phyloP scores from a whole-genome alignment of 345 rosid species.

The Camelina hispida region DNA sequence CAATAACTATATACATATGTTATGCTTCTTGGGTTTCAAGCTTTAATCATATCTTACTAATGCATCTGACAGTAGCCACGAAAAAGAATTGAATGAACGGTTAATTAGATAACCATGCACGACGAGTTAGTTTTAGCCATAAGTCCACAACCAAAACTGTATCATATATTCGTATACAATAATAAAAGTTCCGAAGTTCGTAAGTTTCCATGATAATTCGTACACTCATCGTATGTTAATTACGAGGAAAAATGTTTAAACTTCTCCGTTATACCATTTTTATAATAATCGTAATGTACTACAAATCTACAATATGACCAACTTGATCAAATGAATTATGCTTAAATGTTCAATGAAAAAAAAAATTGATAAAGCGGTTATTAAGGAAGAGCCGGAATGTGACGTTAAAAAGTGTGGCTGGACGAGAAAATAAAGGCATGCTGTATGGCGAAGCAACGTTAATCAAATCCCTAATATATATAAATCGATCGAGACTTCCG shows the following conservation, averaged over 20 bases:
- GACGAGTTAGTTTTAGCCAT: neutral
- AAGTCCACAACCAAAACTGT: neutral
- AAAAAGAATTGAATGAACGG: too few species aligned
- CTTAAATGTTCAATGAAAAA: neutral
- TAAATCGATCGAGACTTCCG: slow-evolving; percentile 26
- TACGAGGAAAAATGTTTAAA: too few species aligned
- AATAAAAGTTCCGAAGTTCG: too few species aligned
- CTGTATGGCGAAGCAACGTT: slow-evolving; percentile 36
- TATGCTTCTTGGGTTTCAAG: slow-evolving; percentile 22
- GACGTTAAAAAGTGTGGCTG: slow-evolving; percentile 15
- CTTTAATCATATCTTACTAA: neutral
- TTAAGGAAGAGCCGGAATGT: slow-evolving; percentile 31
- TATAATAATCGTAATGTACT: neutral
- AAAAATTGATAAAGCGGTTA: neutral
- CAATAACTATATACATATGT: neutral
- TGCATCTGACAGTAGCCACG: neutral
- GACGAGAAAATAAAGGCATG: slow-evolving; percentile 40
- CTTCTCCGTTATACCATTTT: too few species aligned
- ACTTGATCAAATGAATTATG: slow-evolving; percentile 26
- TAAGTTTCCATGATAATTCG: neutral
- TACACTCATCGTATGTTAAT: too few species aligned
- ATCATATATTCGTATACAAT: neutral
- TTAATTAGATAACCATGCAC: neutral
- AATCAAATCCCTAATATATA: slow-evolving; percentile 25
- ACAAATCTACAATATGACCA: slow-evolving; percentile 11